phyloP scores from a whole-genome alignment of 2,329 filamentous ascomycete species.

The Xylaria sp. region DNA sequence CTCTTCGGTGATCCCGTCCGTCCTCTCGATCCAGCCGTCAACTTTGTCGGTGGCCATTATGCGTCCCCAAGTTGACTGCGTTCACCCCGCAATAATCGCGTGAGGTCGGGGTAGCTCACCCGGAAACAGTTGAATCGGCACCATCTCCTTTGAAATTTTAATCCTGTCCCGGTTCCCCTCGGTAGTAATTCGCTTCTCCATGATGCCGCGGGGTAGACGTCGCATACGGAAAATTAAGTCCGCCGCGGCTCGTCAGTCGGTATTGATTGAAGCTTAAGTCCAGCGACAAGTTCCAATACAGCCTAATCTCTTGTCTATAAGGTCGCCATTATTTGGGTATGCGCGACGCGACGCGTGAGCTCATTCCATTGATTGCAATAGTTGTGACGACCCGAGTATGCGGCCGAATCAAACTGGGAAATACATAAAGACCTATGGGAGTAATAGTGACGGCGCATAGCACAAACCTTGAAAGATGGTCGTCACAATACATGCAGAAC shows the following conservation, averaged over 20 bases:
- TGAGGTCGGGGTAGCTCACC: background rate
- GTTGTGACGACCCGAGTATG: no score
- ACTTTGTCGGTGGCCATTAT: constrained; percentile 5
- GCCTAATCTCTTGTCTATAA: background rate
- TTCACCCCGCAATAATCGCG: background rate
- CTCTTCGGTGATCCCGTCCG: constrained; percentile 31
- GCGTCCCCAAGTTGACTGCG: background rate
- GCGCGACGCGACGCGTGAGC: background rate
- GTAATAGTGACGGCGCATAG: no score
- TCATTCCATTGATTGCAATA: background rate
- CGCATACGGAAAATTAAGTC: constrained; percentile 1
- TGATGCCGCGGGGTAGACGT: constrained; percentile 3
- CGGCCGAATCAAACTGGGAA: no score
- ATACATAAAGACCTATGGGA: no score
- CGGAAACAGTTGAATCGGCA: background rate
- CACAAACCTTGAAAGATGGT: no score
- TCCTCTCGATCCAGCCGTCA: background rate
- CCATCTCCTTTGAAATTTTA: background rate
- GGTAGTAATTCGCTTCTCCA: background rate
- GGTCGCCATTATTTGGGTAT: background rate
- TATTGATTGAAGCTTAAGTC: background rate
- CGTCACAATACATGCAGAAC: background rate
- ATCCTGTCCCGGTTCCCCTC: background rate
- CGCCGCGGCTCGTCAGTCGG: background rate
- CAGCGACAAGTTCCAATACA: background rate